Evolutionary conservation across 495 filamentous ascomycete genomes (phyloP).

Genomic region (Podospora australis): DNA sequence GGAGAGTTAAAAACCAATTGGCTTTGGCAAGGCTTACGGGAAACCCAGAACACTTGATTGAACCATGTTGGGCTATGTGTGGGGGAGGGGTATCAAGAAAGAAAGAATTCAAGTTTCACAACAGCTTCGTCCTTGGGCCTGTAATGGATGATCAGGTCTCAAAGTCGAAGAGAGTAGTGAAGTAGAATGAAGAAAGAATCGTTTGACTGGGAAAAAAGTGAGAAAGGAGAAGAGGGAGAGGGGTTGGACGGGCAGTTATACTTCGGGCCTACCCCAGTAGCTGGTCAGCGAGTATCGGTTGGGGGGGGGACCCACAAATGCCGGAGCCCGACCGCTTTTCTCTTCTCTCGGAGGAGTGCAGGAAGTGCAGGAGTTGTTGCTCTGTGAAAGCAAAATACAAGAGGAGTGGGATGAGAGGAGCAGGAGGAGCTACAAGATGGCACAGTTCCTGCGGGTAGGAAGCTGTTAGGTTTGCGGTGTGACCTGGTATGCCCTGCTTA

Average conservation of each 20-base stretch:
- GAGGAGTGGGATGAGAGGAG: too few relatives aligned
- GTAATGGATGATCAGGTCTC: conserved; percentile 5
- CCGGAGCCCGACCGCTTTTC: conserved; percentile 17
- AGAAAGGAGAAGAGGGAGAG: conserved; percentile 8
- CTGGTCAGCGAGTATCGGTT: too few relatives aligned
- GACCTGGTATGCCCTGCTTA: conserved; percentile 6
- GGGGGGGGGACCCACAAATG: conserved; percentile 17
- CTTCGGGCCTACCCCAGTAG: too few relatives aligned
- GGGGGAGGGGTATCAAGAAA: conserved; percentile 11
- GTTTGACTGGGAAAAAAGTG: conserved; percentile 3
- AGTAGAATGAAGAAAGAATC: conserved; percentile 5
- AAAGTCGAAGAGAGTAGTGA: conserved; percentile 7
- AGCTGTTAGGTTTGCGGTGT: too few relatives aligned
- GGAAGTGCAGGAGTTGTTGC: background rate
- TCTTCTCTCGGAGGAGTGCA: background rate
- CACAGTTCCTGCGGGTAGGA: too few relatives aligned
- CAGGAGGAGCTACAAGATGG: too few relatives aligned
- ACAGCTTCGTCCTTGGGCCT: conserved; percentile 10
- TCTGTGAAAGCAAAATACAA: background rate
- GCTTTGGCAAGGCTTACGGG: conserved; percentile 31
- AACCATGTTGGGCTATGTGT: conserved; percentile 57
- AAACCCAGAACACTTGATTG: conserved; percentile 50
- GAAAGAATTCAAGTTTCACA: conserved; percentile 9
- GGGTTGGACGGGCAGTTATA: conserved; percentile 1
- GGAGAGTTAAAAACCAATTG: background rate